Conservation (phyloP, 495 filamentous ascomycete genomes). For the Xylaria longipes region DNA sequence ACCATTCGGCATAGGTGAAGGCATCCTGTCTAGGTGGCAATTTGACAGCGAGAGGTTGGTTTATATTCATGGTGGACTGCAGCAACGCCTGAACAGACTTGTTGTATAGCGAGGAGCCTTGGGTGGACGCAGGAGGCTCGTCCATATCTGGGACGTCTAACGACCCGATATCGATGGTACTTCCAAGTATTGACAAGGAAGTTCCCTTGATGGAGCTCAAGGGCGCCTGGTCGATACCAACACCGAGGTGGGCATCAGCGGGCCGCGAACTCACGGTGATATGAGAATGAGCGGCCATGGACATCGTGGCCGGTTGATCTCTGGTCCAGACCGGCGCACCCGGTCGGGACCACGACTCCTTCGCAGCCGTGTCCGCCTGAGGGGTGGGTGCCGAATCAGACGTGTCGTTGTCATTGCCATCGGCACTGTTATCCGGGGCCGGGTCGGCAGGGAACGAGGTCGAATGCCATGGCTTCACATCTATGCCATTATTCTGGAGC, state of each 20-base stretch:
- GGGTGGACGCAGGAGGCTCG: constrained; percentile 56
- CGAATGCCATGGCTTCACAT: constrained; percentile 46
- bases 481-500: constrained; percentile 46
- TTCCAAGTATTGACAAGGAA: constrained; percentile 73
- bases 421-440: constrained; percentile 34
- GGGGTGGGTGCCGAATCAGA: constrained; percentile 33
- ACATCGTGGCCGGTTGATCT: constrained; percentile 37
- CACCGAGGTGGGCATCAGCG: constrained; percentile 74
- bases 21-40: constrained; percentile 64
- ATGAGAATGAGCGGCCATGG: constrained; percentile 35
- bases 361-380: constrained; percentile 18
- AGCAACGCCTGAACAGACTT: constrained; percentile 74
- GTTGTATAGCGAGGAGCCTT: constrained; percentile 58
- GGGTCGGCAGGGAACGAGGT: constrained; percentile 41
- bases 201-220: constrained; percentile 78
- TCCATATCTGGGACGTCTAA: constrained; percentile 70
- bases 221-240: constrained; percentile 67
- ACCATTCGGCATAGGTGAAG: constrained; percentile 70
- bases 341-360: constrained; percentile 52
- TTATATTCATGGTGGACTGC: constrained; percentile 63
- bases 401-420: constrained; percentile 38
- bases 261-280: constrained; percentile 47
- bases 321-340: constrained; percentile 57
- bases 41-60: constrained; percentile 61
- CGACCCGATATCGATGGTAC: constrained; percentile 77